Evolutionary conservation across 257 asterid genomes (phyloP).

Genomic region (Thymus quinquecostatus): DNA sequence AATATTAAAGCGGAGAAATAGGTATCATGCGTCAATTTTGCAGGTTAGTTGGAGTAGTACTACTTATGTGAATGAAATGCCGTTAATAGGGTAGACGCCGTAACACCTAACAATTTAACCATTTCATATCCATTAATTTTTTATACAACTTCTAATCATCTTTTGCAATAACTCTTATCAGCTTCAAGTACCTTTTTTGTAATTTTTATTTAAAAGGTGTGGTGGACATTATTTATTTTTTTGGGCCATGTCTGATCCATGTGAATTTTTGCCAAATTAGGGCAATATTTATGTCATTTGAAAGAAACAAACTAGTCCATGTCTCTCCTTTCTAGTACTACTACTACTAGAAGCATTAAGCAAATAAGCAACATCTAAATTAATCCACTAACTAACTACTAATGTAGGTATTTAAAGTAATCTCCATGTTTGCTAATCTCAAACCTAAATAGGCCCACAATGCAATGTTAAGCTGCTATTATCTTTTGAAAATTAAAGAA

Average conservation of each 20-base stretch:
- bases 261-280: background rate
- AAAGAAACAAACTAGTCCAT: no score
- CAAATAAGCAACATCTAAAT: no score
- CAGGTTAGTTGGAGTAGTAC: no score
- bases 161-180: background rate
- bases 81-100: background rate
- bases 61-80: background rate
- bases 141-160: background rate
- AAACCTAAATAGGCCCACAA: background rate
- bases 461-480: background rate
- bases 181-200: background rate
- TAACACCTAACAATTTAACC: background rate
- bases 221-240: no score
- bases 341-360: no score
- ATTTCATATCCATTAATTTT: no score
- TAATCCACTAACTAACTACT: background rate
- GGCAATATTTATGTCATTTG: no score
- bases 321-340: no score
- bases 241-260: background rate
- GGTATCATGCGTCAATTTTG: no score
- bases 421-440: background rate
- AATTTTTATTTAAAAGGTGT: no score
- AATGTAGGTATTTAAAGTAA: background rate
- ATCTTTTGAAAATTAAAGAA: background rate
- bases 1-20: no score